Evolutionary conservation across 2,329 filamentous ascomycete genomes (phyloP), one percentile per base, ranked within the genome.

Genomic region (Xylaria sp.): DNA sequence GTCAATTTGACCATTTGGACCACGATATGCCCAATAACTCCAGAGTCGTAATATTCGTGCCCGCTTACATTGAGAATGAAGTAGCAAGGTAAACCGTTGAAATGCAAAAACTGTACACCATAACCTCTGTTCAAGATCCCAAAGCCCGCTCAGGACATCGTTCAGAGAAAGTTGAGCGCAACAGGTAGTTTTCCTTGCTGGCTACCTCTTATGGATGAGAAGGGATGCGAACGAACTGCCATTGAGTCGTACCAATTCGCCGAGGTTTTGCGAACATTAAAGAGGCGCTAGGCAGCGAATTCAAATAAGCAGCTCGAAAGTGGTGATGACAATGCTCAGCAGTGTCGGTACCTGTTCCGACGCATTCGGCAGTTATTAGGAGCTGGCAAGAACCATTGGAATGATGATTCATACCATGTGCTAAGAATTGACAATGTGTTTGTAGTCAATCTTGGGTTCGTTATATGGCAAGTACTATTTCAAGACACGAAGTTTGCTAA

Each of bases 1-100:
- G 31, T 25, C 58, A 66, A 58, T 59, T 41, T 69, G 54, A 4
- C 43, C 33, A 33, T 55, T 6, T 63, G 12, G 58, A 41, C 12
- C 46, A 46, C 59, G 23, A 41, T 46, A 31, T 36, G 31, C 52
- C 64, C 39, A 20, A 60, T 33, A 67, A 64, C 67, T 56, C 67
- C 59, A 31, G 15, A 41, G 25, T 57, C 67, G 43, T 67, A 28
- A 61, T 18, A 25, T 63, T 69, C 63, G 31, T 66, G 15, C 46
- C 59, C 43, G 39, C 20, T 20, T 9, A 41, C 58, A 49, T 25
- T 2, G 28, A 43, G 57, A 18, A 62, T 18, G 9, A 57, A 57
- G 56, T 3, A 46, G n/a, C 4, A 33, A 49, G 48, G 10, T 0
- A 36, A 48, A 12, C 7, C 18, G 20, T 31, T 20, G 12, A 15